Percentiles rank a stretch among this genome's conserved stretches.
These are phyloP conservation scores for Coniferiporia sulphurascens DNA, from an alignment of 1,284 basidiomycete species.

Conservation along the genomic window DNA sequence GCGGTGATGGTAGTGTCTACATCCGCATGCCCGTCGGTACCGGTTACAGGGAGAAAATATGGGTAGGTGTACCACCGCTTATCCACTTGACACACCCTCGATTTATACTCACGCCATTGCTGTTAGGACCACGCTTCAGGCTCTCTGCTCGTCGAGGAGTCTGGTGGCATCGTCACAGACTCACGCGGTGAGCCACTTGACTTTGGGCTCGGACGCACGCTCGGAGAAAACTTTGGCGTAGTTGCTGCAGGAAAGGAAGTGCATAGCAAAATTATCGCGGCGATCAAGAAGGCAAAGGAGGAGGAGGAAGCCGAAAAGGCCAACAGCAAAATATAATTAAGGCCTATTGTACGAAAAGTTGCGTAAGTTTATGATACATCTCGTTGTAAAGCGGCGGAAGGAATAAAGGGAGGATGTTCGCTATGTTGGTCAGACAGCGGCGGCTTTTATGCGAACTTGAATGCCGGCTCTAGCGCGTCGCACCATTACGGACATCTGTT, in stretches of 20 bases:
- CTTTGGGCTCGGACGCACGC: conserved; percentile 83
- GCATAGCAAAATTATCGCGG: conserved; percentile 67
- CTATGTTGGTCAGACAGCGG: too few relatives aligned
- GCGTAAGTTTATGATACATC: neutral
- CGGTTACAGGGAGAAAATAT: conserved; percentile 87
- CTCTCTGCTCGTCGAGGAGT: conserved; percentile 80
- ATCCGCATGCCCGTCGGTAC: conserved; percentile 85
- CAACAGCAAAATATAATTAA: neutral
- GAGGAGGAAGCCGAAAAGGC: conserved; percentile 20
- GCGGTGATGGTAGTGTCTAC: conserved; percentile 89
- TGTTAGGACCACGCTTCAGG: conserved; percentile 88
- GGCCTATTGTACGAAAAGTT: neutral
- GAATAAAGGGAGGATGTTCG: neutral
- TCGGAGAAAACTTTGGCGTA: conserved; percentile 86
- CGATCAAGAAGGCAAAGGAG: conserved; percentile 63
- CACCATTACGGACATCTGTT: too few relatives aligned
- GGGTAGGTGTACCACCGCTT: conserved; percentile 45
- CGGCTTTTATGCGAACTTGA: too few relatives aligned
- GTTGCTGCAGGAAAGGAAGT: conserved; percentile 71
- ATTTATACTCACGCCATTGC: neutral
- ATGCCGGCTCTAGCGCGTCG: too few relatives aligned
- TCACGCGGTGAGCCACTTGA: conserved; percentile 76
- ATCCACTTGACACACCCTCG: neutral
- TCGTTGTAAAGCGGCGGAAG: neutral
- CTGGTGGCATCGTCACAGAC: conserved; percentile 84